Evolutionary conservation across 495 filamentous ascomycete genomes (phyloP), one percentile per base, ranked within the genome.

Genomic region (Podospora bellae-mahoneyi): DNA sequence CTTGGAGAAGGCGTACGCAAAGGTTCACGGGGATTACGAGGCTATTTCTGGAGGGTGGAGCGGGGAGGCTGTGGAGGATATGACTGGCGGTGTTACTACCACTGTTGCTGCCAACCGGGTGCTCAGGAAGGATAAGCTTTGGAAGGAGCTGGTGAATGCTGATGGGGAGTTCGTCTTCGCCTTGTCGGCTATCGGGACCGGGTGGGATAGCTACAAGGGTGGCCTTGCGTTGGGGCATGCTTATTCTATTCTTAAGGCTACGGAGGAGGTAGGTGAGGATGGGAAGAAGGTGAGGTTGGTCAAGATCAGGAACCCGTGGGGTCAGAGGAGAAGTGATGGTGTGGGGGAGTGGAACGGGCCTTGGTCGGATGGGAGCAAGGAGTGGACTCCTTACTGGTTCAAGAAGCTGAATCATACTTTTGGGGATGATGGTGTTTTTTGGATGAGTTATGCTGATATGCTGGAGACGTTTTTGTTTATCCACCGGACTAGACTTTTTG

Each of bases 1-100:
- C 59, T 85, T 98, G 3, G 94, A 98, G 74, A 98, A 98, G 77
- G 94, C 94, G 0, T 98, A 95, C 78, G 94, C 94, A 60, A 98
- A 98, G 77, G 93, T 92, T 10, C 94, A 98, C 71, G 93, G 92
- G 2, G 92, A 95, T 75, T 96, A 90, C 72, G 84, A 86, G 10
- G 84, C 92, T 0, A 93, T 97, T 61, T 89, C 93, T 69, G 92
- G 93, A n/a, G 93, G 93, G 1, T 93, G 87, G 74, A 89, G 90
- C 20, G 92, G 92, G 15, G 94, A 98, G 75, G 94, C 89, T 1
- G 88, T 97, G 59, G 94, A 98, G 77, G 94, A 98, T 77, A 82
- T 97, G 23, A 97, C 93, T 2, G 94, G 94, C 13, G 94, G 94
- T 4, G 92, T 97, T 9, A 96, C 93, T 0, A 90, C 89, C 0